Percentiles rank a stretch among this genome's conserved stretches.
Conservation (phyloP, 2,329 filamentous ascomycete species). For the Neofusicoccum ribis region DNA sequence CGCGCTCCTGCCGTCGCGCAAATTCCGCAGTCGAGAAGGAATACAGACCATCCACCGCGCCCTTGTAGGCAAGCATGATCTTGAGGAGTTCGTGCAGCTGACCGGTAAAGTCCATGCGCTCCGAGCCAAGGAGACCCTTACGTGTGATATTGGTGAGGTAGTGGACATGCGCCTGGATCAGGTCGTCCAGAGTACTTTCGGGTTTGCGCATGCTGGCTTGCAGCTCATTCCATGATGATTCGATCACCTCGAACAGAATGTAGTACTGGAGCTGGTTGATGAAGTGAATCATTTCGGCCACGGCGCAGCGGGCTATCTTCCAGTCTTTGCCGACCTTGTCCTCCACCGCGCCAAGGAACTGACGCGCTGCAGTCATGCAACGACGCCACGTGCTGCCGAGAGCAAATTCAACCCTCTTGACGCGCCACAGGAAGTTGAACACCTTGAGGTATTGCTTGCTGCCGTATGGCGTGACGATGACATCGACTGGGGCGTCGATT, state of each 20-base stretch:
- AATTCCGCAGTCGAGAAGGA: slow-evolving; percentile 94
- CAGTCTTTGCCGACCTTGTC: slow-evolving; percentile 75
- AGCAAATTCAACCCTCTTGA: slow-evolving; percentile 96
- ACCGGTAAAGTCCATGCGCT: slow-evolving; percentile 72
- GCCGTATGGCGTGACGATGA: slow-evolving; percentile 94
- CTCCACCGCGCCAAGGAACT: slow-evolving; percentile 79
- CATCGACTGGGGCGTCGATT: slow-evolving; percentile 92
- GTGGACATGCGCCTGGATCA: slow-evolving; percentile 85
- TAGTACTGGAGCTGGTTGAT: slow-evolving; percentile 97
- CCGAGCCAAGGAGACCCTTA: slow-evolving; percentile 85
- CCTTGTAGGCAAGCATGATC: slow-evolving; percentile 90
- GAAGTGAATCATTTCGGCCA: slow-evolving; percentile 99
- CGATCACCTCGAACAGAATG: slow-evolving; percentile 97
- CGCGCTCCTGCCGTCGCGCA: slow-evolving; percentile 82
- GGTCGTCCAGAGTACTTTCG: slow-evolving; percentile 87
- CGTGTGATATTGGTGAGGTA: slow-evolving; percentile 95
- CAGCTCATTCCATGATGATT: slow-evolving; percentile 90
- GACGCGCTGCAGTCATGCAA: slow-evolving; percentile 90
- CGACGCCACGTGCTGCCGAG: slow-evolving; percentile 88
- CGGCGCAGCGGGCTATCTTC: slow-evolving; percentile 83
- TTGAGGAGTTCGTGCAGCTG: slow-evolving; percentile 92
- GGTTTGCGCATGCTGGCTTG: slow-evolving; percentile 80
- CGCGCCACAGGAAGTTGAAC: slow-evolving; percentile 98
- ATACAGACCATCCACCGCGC: slow-evolving; percentile 91
- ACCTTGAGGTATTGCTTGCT: slow-evolving; percentile 97